These are phyloP conservation scores for Salix caprea DNA, from an alignment of 345 rosid species.

Conservation along the genomic window DNA sequence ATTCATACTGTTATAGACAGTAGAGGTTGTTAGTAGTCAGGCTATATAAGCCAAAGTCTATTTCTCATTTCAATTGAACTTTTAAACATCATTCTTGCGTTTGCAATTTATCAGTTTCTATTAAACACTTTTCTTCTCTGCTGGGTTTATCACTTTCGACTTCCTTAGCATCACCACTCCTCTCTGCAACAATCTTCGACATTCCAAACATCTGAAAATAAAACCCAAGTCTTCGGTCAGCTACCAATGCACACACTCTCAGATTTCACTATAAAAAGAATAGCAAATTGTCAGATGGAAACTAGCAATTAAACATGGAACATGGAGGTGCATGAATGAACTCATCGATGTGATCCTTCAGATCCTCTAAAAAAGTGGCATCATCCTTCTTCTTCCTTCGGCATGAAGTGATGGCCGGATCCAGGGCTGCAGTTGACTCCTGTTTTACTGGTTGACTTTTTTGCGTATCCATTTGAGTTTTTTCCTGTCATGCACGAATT, in stretches of 20 bases:
- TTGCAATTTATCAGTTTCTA: too few species aligned
- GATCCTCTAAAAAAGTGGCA: slow-evolving; percentile 69
- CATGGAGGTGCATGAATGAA: slow-evolving; percentile 47
- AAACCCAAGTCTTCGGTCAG: neutral
- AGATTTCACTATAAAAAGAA: neutral
- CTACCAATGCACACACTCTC: neutral
- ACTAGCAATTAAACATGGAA: neutral
- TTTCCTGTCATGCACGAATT: too few species aligned
- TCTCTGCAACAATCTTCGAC: slow-evolving; percentile 71
- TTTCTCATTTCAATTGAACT: too few species aligned
- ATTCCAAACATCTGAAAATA: slow-evolving; percentile 71
- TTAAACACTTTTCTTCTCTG: too few species aligned
- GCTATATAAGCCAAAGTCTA: too few species aligned
- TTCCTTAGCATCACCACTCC: slow-evolving; percentile 49
- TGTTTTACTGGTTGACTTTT: neutral
- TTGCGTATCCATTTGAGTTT: neutral
- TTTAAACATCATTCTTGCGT: too few species aligned
- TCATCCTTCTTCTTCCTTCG: slow-evolving; percentile 67
- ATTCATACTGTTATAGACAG: too few species aligned
- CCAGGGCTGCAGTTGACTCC: slow-evolving; percentile 9
- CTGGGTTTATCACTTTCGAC: too few species aligned
- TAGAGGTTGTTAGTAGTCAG: too few species aligned
- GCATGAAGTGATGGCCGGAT: slow-evolving; percentile 41
- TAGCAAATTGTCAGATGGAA: neutral
- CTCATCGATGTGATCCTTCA: slow-evolving; percentile 84